A percentile compares a stretch with the other conserved stretches of the same genome.
These are phyloP conservation scores for Mycocentrospora acerina DNA, from an alignment of 2,329 filamentous ascomycete genomes.

Conservation along the genomic window DNA sequence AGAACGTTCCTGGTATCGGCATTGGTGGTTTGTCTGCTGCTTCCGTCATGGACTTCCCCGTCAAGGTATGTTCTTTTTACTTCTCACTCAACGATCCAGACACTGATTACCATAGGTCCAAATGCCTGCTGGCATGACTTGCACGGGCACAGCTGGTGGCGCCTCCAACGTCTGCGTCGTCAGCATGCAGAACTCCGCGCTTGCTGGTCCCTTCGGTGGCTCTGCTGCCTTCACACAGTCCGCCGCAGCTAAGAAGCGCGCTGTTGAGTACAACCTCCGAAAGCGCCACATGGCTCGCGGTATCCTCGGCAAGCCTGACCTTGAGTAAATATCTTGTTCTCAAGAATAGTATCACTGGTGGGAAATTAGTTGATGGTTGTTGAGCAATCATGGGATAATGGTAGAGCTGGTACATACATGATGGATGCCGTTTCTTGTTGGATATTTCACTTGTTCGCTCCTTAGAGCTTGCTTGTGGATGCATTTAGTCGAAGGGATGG, in stretches of 20 bases:
- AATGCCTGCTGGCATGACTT: conserved; percentile 69
- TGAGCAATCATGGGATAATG: conserved; percentile 10
- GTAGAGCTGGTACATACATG: conserved; percentile 4
- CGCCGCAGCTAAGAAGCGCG: conserved; percentile 60
- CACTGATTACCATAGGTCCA: conserved; percentile 46
- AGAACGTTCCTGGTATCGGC: conserved; percentile 62
- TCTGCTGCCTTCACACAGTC: conserved; percentile 66
- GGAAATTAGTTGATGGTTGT: conserved; percentile 9
- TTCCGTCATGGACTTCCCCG: conserved; percentile 63
- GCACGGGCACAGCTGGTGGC: conserved; percentile 60
- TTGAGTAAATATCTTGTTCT: conserved; percentile 17
- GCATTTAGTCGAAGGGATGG: conserved; percentile 7
- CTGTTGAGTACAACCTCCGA: conserved; percentile 56
- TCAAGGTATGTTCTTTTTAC: conserved; percentile 44
- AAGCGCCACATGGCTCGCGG: conserved; percentile 41
- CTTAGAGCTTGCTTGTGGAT: conserved; percentile 9
- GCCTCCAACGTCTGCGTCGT: conserved; percentile 66
- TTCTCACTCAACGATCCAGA: neutral
- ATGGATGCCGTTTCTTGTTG: conserved; percentile 6
- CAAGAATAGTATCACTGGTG: neutral
- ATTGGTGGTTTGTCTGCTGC: conserved; percentile 61
- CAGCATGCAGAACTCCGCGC: conserved; percentile 62
- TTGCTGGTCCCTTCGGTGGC: conserved; percentile 67
- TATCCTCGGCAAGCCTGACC: conserved; percentile 33
- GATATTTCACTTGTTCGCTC: conserved; percentile 15